Conservation (phyloP, 1,139 yeast genomes). For the Groenewaldozyma auringiensis region DNA sequence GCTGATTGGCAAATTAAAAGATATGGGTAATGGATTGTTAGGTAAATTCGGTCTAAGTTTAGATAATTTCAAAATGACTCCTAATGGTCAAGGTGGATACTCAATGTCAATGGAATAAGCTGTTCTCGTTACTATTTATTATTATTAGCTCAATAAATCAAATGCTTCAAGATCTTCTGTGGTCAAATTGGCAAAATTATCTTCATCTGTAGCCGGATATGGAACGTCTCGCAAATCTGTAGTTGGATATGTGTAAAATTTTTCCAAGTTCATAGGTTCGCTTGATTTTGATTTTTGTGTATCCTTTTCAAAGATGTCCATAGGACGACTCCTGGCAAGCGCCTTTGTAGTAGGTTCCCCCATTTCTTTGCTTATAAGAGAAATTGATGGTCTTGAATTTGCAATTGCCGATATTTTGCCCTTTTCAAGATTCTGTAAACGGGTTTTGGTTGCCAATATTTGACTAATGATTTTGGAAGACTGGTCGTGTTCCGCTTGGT, state of each 20-base stretch:
- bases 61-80: constrained; percentile 25
- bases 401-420: not conserved
- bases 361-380: not conserved
- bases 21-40: constrained; percentile 26
- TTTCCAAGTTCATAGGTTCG: too few relatives aligned
- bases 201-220: constrained; percentile 3
- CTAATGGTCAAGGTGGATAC: constrained; percentile 22
- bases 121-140: not conserved
- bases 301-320: too few relatives aligned
- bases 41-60: constrained; percentile 26
- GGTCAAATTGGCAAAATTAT: not conserved
- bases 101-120: constrained; percentile 14
- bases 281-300: too few relatives aligned
- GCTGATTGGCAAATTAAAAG: constrained; percentile 26
- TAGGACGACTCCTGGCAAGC: too few relatives aligned
- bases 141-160: not conserved
- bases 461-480: not conserved
- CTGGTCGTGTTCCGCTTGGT: too few relatives aligned
- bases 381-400: not conserved
- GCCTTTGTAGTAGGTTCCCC: too few relatives aligned
- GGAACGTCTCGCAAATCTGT: constrained; percentile 1
- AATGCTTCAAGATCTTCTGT: not conserved
- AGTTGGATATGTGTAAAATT: too few relatives aligned
- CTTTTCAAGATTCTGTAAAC: not conserved
- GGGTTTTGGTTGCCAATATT: not conserved